Percentiles rank a stretch among this genome's conserved stretches.
These are phyloP conservation scores for Kwoniella sp. DNA, from an alignment of 768 basidiomycete species.

Conservation along the genomic window DNA sequence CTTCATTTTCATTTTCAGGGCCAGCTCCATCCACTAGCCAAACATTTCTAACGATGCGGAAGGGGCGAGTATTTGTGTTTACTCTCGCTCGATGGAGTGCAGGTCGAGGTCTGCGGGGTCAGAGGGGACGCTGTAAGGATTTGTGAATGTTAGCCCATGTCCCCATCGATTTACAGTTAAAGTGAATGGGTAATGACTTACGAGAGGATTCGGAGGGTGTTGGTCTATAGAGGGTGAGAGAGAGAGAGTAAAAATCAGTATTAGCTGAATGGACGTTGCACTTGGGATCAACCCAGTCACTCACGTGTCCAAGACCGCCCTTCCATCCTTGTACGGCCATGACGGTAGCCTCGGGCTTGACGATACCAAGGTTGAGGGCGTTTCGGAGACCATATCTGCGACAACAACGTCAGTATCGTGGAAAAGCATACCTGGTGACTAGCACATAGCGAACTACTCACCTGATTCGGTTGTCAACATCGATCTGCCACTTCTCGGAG, in stretches of 20 bases:
- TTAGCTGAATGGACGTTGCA: neutral
- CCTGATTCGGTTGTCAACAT: constrained; percentile 63
- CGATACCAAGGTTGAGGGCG: constrained; percentile 79
- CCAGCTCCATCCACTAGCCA: neutral
- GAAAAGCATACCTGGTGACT: neutral
- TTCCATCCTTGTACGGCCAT: constrained; percentile 99
- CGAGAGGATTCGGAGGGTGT: constrained; percentile 55
- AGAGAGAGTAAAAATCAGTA: constrained; percentile 8
- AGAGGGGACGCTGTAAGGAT: constrained; percentile 42
- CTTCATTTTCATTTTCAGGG: neutral
- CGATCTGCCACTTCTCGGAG: constrained; percentile 92
- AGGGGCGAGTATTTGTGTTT: neutral
- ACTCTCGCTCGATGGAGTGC: constrained; percentile 50
- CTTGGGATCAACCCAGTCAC: constrained; percentile 8
- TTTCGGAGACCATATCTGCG: constrained; percentile 70
- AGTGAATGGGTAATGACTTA: constrained; percentile 3
- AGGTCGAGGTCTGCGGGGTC: constrained; percentile 54
- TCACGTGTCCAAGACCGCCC: constrained; percentile 82
- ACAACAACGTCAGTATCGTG: constrained; percentile 45
- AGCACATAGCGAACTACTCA: constrained; percentile 57
- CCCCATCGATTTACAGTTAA: too few species aligned
- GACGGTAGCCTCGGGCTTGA: constrained; percentile 83
- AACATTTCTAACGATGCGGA: neutral
- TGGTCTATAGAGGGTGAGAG: constrained; percentile 38
- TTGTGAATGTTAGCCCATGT: too few species aligned